Percentiles rank a stretch among this genome's conserved stretches.
Evolutionary conservation across 768 basidiomycete genomes (phyloP).

Genomic region (Wakefieldia striispora): DNA sequence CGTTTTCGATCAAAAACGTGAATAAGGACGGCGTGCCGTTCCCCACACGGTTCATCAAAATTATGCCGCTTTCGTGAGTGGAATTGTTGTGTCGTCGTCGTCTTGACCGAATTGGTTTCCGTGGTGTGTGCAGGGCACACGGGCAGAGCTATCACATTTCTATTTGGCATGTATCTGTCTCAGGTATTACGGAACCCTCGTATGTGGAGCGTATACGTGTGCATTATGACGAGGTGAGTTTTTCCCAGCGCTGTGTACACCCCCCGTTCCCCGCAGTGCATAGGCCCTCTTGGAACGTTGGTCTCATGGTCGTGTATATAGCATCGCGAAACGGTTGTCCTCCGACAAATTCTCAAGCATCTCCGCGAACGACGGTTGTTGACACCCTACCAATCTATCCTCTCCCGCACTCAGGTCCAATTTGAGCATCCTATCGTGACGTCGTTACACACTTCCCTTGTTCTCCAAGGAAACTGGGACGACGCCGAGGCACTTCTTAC

Average conservation of each 20-base stretch:
- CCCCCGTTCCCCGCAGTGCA: background rate
- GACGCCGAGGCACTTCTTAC: constrained; percentile 54
- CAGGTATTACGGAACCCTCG: constrained; percentile 54
- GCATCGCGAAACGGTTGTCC: constrained; percentile 64
- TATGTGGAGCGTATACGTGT: constrained; percentile 54
- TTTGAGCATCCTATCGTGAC: constrained; percentile 73
- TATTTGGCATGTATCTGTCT: constrained; percentile 70
- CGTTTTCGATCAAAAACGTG: constrained; percentile 54
- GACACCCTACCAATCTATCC: constrained; percentile 46
- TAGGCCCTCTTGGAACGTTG: background rate
- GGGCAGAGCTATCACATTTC: constrained; percentile 74
- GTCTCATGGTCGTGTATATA: constrained; percentile 24
- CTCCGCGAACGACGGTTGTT: constrained; percentile 74
- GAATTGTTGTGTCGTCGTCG: background rate
- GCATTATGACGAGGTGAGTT: constrained; percentile 62
- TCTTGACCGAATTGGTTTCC: background rate
- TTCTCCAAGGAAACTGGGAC: constrained; percentile 64
- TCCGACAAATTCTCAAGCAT: constrained; percentile 55
- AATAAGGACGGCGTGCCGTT: constrained; percentile 57
- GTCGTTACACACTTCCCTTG: constrained; percentile 58
- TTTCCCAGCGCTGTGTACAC: background rate
- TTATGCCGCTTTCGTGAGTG: constrained; percentile 71
- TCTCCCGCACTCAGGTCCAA: constrained; percentile 19
- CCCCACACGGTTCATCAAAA: constrained; percentile 69
- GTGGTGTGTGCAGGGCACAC: constrained; percentile 50